Evolutionary conservation across 1,284 basidiomycete species (phyloP).

Genomic region (Wolfiporia cocos): DNA sequence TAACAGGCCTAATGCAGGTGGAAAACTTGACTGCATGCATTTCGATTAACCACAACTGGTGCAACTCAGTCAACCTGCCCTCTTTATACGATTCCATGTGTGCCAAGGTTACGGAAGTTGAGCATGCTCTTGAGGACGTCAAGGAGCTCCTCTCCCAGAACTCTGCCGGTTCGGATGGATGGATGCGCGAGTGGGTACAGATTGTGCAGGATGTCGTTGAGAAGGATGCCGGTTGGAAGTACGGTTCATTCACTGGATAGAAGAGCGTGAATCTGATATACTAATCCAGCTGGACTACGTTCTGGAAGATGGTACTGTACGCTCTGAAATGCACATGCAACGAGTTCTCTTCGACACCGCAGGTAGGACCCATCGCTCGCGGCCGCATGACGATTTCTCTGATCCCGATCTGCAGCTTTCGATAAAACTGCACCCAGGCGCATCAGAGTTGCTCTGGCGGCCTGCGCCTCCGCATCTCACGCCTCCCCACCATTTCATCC

Average conservation of each 20-base stretch:
- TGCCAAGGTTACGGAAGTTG: constrained; percentile 24
- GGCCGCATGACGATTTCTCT: too few relatives aligned
- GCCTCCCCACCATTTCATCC: constrained; percentile 15
- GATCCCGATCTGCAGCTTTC: too few relatives aligned
- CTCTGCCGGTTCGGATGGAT: constrained; percentile 4
- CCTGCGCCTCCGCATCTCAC: constrained; percentile 16
- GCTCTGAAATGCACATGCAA: too few relatives aligned
- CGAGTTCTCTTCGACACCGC: too few relatives aligned
- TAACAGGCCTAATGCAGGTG: constrained; percentile 11
- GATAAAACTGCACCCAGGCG: too few relatives aligned
- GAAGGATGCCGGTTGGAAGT: constrained; percentile 30
- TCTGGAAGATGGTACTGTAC: constrained; percentile 25
- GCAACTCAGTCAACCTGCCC: constrained; percentile 26
- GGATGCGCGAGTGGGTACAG: constrained; percentile 22
- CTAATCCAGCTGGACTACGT: constrained; percentile 22
- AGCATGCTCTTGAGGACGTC: constrained; percentile 25
- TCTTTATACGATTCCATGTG: constrained; percentile 27
- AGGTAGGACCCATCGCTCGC: too few relatives aligned
- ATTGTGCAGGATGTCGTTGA: constrained; percentile 28
- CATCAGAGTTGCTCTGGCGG: constrained; percentile 12
- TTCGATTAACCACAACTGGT: constrained; percentile 30
- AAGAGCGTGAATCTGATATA: background rate
- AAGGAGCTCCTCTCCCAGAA: constrained; percentile 18
- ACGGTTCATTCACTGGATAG: constrained; percentile 2
- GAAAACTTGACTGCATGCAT: constrained; percentile 27